Conservation (phyloP, 371 early-diverging fungal species). For the Batrachochytrium dendrobatidis region DNA sequence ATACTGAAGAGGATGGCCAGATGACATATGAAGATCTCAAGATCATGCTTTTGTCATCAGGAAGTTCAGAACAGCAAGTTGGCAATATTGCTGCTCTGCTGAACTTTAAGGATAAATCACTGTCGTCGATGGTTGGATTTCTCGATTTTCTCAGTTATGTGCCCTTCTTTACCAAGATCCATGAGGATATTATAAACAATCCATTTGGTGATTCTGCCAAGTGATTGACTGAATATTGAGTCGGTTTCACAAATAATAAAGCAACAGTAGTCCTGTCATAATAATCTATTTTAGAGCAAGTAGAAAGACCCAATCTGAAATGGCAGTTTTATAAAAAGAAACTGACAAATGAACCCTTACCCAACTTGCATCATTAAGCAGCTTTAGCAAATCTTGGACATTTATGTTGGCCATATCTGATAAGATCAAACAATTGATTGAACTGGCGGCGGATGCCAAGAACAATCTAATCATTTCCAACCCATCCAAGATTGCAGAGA, state of each 20-base stretch:
- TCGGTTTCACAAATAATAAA: too few species aligned
- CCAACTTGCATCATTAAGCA: too few species aligned
- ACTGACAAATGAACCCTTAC: too few species aligned
- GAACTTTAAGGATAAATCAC: conserved; percentile 9
- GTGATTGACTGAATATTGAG: too few species aligned
- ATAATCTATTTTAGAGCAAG: too few species aligned
- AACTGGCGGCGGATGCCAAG: neutral
- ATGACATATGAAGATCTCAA: conserved; percentile 20
- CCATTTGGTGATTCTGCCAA: conserved; percentile 9
- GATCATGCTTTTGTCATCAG: conserved; percentile 16
- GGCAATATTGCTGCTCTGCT: conserved; percentile 11
- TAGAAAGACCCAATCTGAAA: too few species aligned
- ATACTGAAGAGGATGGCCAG: conserved; percentile 13
- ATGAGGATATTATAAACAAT: conserved; percentile 16
- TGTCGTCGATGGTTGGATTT: conserved; percentile 12
- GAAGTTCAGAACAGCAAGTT: conserved; percentile 6
- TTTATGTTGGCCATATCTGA: neutral
- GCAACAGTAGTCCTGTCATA: too few species aligned
- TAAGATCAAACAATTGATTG: neutral
- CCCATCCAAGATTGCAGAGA: neutral
- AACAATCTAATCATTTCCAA: neutral
- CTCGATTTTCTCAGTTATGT: conserved; percentile 20
- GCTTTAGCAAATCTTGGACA: too few species aligned
- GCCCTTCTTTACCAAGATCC: conserved; percentile 16
- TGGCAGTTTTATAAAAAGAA: too few species aligned